Conservation (phyloP, 2,329 filamentous ascomycete species). For the Hypoxylon sp. region DNA sequence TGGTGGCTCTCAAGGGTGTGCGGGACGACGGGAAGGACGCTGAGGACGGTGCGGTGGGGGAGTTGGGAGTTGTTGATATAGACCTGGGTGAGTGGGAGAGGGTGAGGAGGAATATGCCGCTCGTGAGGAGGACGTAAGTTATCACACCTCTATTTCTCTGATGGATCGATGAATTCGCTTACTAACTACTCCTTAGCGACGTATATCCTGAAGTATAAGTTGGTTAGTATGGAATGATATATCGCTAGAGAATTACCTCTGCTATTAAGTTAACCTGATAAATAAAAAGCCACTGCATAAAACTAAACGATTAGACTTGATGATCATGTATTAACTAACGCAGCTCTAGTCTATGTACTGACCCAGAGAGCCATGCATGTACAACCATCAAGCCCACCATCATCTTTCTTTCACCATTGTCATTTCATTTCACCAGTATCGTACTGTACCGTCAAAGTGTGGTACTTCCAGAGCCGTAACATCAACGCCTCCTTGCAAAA, state of each 20-base stretch:
- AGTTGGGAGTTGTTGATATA: conserved; percentile 70
- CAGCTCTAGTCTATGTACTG: conserved; percentile 30
- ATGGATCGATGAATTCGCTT: background rate
- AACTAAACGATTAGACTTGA: conserved; percentile 38
- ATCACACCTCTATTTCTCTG: background rate
- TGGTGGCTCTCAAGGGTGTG: conserved; percentile 73
- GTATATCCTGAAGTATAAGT: conserved; percentile 48
- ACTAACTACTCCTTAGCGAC: conserved; percentile 46
- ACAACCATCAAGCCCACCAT: conserved; percentile 27
- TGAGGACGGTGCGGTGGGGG: conserved; percentile 58
- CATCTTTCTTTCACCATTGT: conserved; percentile 1
- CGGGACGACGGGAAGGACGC: conserved; percentile 55
- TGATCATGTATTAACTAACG: conserved; percentile 36
- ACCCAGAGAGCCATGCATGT: conserved; percentile 27
- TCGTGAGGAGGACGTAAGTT: conserved; percentile 67
- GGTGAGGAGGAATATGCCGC: conserved; percentile 67
- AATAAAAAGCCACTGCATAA: conserved; percentile 7
- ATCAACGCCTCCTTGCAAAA: conserved; percentile 27
- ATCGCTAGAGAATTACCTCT: conserved; percentile 17
- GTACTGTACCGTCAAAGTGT: conserved; percentile 10
- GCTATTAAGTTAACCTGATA: conserved; percentile 10
- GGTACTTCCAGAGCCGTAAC: conserved; percentile 10
- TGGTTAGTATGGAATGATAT: background rate
- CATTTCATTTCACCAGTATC: background rate
- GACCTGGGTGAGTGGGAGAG: conserved; percentile 63